phyloP scores from a whole-genome alignment of 768 basidiomycete species.

The Gloeostereum incarnatum region DNA sequence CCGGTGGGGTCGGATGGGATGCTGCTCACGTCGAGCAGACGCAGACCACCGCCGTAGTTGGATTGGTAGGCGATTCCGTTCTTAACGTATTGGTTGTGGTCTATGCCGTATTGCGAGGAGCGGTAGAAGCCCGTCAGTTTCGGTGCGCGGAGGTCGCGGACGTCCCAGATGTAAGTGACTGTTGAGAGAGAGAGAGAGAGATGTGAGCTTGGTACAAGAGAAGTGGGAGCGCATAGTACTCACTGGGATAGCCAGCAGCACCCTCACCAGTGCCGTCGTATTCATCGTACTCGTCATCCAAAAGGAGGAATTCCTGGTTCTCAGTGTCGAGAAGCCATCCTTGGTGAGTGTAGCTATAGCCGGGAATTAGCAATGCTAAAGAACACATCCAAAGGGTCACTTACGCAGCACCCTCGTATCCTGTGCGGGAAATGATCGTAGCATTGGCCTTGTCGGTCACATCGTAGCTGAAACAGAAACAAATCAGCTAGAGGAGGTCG shows the following conservation, averaged over 20 bases:
- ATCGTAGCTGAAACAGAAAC: conserved; percentile 19
- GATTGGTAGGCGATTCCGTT: conserved; percentile 18
- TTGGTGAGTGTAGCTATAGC: conserved; percentile 24
- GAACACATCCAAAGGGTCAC: no score
- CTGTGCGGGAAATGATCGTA: conserved; percentile 16
- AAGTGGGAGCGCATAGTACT: no score
- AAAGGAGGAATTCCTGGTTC: conserved; percentile 17
- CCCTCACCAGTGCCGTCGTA: no score
- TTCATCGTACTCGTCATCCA: conserved; percentile 21
- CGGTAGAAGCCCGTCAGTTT: conserved; percentile 18
- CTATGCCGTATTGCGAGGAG: conserved; percentile 15
- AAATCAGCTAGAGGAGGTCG: neutral
- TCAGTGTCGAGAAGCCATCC: conserved; percentile 20
- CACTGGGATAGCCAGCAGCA: no score
- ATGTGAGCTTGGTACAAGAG: no score
- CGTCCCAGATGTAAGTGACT: conserved; percentile 22
- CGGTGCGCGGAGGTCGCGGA: conserved; percentile 16
- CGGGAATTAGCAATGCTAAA: no score
- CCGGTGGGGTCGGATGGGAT: conserved; percentile 19
- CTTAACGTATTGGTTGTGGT: conserved; percentile 18
- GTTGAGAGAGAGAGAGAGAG: no score
- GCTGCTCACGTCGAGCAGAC: conserved; percentile 17
- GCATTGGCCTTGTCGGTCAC: conserved; percentile 13
- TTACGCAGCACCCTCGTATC: conserved; percentile 19
- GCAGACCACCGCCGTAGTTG: conserved; percentile 19